phyloP scores from a whole-genome alignment of 2,329 filamentous ascomycete genomes.

The Emergomyces africanus region DNA sequence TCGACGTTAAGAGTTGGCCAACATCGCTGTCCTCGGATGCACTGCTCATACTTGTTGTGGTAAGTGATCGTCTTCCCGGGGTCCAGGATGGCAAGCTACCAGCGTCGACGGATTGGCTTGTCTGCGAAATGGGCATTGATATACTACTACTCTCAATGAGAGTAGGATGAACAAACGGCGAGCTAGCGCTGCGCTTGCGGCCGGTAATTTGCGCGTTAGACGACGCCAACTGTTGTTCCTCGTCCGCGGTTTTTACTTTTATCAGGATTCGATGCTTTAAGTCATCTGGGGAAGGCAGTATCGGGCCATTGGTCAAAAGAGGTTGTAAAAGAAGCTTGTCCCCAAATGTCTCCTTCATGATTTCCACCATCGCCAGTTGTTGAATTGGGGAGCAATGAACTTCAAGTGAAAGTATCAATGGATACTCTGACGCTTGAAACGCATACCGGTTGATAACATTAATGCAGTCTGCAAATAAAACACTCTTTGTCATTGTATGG shows the following conservation, averaged over 20 bases:
- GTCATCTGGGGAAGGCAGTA: constrained; percentile 74
- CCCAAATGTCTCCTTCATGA: constrained; percentile 75
- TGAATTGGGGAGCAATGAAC: constrained; percentile 80
- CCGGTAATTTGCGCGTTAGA: constrained; percentile 36
- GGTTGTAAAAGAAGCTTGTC: constrained; percentile 66
- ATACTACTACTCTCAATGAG: constrained; percentile 43
- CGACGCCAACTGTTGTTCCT: constrained; percentile 35
- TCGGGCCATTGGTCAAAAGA: constrained; percentile 52
- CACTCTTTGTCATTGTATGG: constrained; percentile 73
- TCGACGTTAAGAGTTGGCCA: constrained; percentile 38
- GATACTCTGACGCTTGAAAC: constrained; percentile 75
- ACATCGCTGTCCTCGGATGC: constrained; percentile 68
- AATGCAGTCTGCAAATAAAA: constrained; percentile 84
- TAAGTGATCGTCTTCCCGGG: constrained; percentile 41
- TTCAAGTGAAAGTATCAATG: constrained; percentile 87
- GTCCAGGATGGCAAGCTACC: constrained; percentile 30
- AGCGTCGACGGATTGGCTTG: constrained; percentile 39
- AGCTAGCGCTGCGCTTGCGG: constrained; percentile 60
- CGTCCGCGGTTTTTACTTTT: constrained; percentile 66
- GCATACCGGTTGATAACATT: constrained; percentile 90
- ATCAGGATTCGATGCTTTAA: constrained; percentile 73
- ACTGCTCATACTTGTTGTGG: constrained; percentile 43
- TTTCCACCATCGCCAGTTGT: constrained; percentile 77
- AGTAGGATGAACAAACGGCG: constrained; percentile 55
- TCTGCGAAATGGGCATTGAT: constrained; percentile 31